Evolutionary conservation across 2,329 filamentous ascomycete genomes (phyloP).

Genomic region (Monosporascus sp.): DNA sequence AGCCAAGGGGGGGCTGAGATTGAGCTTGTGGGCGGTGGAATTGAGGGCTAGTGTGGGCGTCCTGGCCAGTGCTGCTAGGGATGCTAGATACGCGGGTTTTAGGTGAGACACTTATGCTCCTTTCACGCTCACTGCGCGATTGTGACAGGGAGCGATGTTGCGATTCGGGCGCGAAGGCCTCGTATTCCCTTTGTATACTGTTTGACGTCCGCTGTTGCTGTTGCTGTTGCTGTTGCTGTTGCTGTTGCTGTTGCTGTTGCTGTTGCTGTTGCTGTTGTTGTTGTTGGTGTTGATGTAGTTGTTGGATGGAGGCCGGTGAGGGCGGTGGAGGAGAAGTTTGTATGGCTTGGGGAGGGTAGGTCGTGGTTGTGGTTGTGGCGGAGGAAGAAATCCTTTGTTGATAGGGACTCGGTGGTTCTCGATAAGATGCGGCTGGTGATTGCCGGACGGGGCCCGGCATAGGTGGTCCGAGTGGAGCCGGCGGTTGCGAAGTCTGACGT

Average conservation of each 20-base stretch:
- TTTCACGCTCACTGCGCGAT: slow-evolving; percentile 59
- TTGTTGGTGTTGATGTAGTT: not conserved
- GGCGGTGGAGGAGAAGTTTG: slow-evolving; percentile 32
- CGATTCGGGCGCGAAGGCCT: slow-evolving; percentile 33
- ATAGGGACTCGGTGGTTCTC: slow-evolving; percentile 55
- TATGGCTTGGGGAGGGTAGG: slow-evolving; percentile 23
- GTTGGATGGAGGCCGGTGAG: slow-evolving; percentile 21
- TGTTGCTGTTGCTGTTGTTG: slow-evolving; percentile 2
- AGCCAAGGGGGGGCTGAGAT: not conserved
- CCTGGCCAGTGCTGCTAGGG: slow-evolving; percentile 22
- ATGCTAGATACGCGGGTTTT: slow-evolving; percentile 61
- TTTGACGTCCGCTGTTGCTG: slow-evolving; percentile 33
- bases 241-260: not conserved
- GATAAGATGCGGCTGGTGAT: slow-evolving; percentile 36
- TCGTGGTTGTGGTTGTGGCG: slow-evolving; percentile 18
- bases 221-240: not conserved
- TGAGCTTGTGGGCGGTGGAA: slow-evolving; percentile 18
- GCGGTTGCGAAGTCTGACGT: slow-evolving; percentile 49
- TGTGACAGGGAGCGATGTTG: slow-evolving; percentile 48
- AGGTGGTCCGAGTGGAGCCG: slow-evolving; percentile 48
- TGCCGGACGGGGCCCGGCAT: slow-evolving; percentile 38
- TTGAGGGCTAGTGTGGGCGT: slow-evolving; percentile 18
- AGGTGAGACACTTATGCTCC: slow-evolving; percentile 71
- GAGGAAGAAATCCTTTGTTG: slow-evolving; percentile 42
- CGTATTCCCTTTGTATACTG: slow-evolving; percentile 39